Evolutionary conservation across 805 yeast species (phyloP), one percentile per base, ranked within the genome.

Genomic region (Kuraishia piskuri): DNA sequence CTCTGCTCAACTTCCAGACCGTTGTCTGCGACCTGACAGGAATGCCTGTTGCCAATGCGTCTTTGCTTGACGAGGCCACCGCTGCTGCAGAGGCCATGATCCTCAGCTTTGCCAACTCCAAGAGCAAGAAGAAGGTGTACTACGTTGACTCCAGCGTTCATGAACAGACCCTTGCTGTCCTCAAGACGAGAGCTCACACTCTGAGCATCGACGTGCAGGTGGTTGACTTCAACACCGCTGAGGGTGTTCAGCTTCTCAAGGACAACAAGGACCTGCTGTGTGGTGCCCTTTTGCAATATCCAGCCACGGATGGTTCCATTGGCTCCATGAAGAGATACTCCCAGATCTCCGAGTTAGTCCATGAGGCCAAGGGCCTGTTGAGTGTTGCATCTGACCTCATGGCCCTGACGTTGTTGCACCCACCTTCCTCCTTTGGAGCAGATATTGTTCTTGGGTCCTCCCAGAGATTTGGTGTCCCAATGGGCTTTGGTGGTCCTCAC

Each of bases 401-500:
- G 68, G 97, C 98, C 1, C 76, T 94, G 61, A 89, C 97, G 0
- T 67, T 94, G 46, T 71, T 92, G 56, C 83, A 85, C 61, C 88
- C 97, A 19, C 99, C 99, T 2, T 74, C 86, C 20, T 77, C 80
- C 46, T 88, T 87, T 62, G 90, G 90, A 53, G 98, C 98, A 47
- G 99, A 94, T 67, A 86, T 94, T 51, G 97, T 86, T 1, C 74
- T 94, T 48, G 99, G 99, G 50, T 82, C 90, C 8, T 79, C 97
- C 3, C 99, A 94, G 76, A 79, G 99, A 68, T 90, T 94, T 62
- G 99, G 99, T 63, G 97, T 92, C 45, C 98, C 99, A 53, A 80
- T 92, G 74, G 99, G 98, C 6, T 94, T 83, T 66, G 99, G 99
- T 64, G 99, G 99, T 21, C 99, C 99, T 2, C 99, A 94, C 68